Conservation (phyloP, 371 early-diverging fungal genomes). For the Mucor mucedo region DNA sequence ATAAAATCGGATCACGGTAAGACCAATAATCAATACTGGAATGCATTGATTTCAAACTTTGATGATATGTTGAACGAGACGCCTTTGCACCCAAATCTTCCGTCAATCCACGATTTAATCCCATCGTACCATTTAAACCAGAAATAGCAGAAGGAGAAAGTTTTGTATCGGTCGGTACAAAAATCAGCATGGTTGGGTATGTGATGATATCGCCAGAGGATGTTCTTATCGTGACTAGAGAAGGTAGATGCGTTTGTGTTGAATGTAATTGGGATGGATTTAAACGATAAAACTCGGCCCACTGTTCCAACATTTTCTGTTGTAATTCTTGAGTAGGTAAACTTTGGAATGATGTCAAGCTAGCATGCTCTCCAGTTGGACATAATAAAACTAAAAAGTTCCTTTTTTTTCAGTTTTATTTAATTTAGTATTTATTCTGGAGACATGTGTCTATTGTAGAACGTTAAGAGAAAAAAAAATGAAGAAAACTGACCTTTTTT, state of each 20-base stretch:
- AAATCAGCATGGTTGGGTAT: slow-evolving; percentile 42
- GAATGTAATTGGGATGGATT: slow-evolving; percentile 14
- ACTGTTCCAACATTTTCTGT: slow-evolving; percentile 27
- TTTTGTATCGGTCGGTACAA: slow-evolving; percentile 38
- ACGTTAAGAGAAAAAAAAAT: neutral
- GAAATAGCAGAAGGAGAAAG: slow-evolving; percentile 26
- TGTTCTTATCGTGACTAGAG: slow-evolving; percentile 29
- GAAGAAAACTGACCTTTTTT: slow-evolving; percentile 25
- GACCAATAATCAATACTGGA: slow-evolving; percentile 26
- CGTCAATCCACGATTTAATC: slow-evolving; percentile 35
- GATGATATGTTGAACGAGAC: slow-evolving; percentile 36
- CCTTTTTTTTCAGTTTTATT: slow-evolving; percentile 6
- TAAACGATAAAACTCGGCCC: slow-evolving; percentile 38
- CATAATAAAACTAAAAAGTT: slow-evolving; percentile 35
- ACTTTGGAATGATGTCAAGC: slow-evolving; percentile 18
- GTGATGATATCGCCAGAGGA: slow-evolving; percentile 25
- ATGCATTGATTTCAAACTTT: neutral
- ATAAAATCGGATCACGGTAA: slow-evolving; percentile 19
- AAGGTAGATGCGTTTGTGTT: slow-evolving; percentile 10
- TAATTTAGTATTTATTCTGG: too few relatives aligned
- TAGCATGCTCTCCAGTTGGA: slow-evolving; percentile 40
- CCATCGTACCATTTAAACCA: slow-evolving; percentile 35
- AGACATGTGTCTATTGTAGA: neutral
- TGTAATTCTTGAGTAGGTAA: slow-evolving; percentile 14
- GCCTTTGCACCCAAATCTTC: slow-evolving; percentile 47